phyloP scores from a whole-genome alignment of 73 alveolate species.

The Durusdinium trenchii region DNA sequence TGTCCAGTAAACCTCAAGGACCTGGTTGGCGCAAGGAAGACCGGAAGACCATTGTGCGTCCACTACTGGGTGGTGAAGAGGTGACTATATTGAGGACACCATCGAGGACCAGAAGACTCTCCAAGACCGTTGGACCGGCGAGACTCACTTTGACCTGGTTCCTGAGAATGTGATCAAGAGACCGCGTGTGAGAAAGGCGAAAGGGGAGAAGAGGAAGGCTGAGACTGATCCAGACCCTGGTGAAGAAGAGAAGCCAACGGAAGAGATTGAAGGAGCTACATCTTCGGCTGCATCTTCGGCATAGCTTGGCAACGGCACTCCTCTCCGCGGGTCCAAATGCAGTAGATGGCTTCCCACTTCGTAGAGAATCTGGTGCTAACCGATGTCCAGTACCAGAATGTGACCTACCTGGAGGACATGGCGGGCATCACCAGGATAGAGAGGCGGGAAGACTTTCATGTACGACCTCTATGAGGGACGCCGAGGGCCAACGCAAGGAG shows the following conservation, averaged over 20 bases:
- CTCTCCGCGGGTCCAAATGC: not conserved
- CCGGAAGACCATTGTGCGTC: not conserved
- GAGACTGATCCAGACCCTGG: not conserved
- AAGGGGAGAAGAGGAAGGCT: not conserved
- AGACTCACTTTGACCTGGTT: constrained; percentile 1
- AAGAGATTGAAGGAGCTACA: not conserved
- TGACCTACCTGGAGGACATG: constrained; percentile 5
- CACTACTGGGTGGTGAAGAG: not conserved
- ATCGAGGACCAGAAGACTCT: not conserved
- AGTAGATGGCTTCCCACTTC: not conserved
- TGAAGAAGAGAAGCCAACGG: too few species aligned
- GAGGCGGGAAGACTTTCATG: not conserved
- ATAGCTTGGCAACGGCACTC: not conserved
- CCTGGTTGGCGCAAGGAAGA: not conserved
- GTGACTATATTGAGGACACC: constrained; percentile 18
- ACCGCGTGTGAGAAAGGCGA: not conserved
- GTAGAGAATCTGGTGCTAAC: not conserved
- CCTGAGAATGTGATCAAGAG: not conserved
- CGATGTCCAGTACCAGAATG: not conserved
- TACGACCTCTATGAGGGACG: not conserved
- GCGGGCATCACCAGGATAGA: not conserved
- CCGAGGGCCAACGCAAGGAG: too few species aligned
- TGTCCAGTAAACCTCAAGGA: not conserved
- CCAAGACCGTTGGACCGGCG: not conserved
- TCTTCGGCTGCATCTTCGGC: not conserved